Conservation (phyloP, 2,329 filamentous ascomycete genomes). For the Emmonsiellopsis sp. region DNA sequence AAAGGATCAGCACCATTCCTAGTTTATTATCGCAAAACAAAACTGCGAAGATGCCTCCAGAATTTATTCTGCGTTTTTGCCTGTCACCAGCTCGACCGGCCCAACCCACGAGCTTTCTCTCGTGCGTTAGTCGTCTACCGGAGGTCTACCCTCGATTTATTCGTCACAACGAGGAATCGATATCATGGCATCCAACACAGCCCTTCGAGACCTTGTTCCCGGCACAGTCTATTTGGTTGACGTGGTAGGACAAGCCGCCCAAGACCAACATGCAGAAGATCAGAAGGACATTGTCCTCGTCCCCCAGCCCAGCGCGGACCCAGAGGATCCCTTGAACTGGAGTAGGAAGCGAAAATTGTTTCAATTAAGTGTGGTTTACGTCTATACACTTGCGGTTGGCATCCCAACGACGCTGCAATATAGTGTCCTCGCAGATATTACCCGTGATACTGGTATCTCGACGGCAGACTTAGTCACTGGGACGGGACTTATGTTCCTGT, state of each 20-base stretch:
- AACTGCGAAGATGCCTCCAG: too few species aligned
- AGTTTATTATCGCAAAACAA: too few species aligned
- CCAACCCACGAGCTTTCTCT: background rate
- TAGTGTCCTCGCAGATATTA: slow-evolving; percentile 41
- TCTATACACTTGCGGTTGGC: slow-evolving; percentile 43
- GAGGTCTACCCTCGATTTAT: too few species aligned
- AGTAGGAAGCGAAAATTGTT: slow-evolving; percentile 23
- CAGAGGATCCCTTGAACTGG: slow-evolving; percentile 35
- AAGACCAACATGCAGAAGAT: background rate
- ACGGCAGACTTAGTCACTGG: slow-evolving; percentile 39
- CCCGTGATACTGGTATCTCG: slow-evolving; percentile 38
- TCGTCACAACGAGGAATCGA: background rate
- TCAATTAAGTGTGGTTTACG: slow-evolving; percentile 19
- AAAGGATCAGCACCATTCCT: too few species aligned
- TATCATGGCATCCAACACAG: slow-evolving; percentile 2
- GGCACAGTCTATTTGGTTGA: slow-evolving; percentile 14
- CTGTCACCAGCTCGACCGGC: too few species aligned
- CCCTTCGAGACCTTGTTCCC: slow-evolving; percentile 8
- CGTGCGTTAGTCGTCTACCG: too few species aligned
- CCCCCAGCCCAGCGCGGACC: slow-evolving; percentile 23
- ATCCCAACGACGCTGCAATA: slow-evolving; percentile 43
- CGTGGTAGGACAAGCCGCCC: background rate
- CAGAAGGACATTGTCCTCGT: slow-evolving; percentile 10
- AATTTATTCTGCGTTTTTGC: too few species aligned
- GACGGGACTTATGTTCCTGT: slow-evolving; percentile 45